A percentile compares a stretch with the other conserved stretches of the same genome.
Conservation (phyloP, 208 protist genomes). For the Trypanosoma platydactyli region DNA sequence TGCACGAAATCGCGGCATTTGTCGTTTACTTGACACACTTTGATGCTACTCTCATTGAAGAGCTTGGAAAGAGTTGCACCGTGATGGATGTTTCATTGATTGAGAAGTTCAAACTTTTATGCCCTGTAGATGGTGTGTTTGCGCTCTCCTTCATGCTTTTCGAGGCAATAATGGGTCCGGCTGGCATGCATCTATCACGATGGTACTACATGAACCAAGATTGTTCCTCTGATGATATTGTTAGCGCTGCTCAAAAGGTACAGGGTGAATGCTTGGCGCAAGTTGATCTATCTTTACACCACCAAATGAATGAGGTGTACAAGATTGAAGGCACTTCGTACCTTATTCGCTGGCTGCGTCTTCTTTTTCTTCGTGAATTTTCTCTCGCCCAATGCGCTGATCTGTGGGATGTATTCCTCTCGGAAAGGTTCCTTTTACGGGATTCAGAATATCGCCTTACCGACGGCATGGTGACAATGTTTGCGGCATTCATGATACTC, state of each 20-base stretch:
- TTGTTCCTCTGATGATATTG: constrained; percentile 35
- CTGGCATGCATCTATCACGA: constrained; percentile 31
- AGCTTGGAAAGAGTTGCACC: background rate
- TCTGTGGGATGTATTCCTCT: constrained; percentile 84
- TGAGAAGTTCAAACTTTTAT: constrained; percentile 7
- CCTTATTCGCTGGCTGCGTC: constrained; percentile 85
- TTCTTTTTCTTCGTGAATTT: constrained; percentile 89
- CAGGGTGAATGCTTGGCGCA: constrained; percentile 52
- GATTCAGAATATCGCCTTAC: constrained; percentile 30
- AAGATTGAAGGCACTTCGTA: constrained; percentile 78
- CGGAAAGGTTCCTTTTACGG: constrained; percentile 41
- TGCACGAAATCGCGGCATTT: constrained; percentile 91
- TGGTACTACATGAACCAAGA: constrained; percentile 52
- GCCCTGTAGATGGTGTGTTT: constrained; percentile 7
- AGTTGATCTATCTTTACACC: constrained; percentile 57
- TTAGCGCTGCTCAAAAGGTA: constrained; percentile 44
- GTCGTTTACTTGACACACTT: constrained; percentile 58
- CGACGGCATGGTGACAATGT: constrained; percentile 47
- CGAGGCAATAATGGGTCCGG: constrained; percentile 38
- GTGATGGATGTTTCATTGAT: background rate
- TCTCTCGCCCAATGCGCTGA: constrained; percentile 50
- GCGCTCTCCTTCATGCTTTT: constrained; percentile 50
- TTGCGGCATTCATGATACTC: constrained; percentile 65
- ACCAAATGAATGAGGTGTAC: constrained; percentile 64
- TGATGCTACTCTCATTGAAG: constrained; percentile 32